Evolutionary conservation across 2,329 filamentous ascomycete species (phyloP), one percentile per base, ranked within the genome.

Genomic region (Simplicillium aogashimaense): DNA sequence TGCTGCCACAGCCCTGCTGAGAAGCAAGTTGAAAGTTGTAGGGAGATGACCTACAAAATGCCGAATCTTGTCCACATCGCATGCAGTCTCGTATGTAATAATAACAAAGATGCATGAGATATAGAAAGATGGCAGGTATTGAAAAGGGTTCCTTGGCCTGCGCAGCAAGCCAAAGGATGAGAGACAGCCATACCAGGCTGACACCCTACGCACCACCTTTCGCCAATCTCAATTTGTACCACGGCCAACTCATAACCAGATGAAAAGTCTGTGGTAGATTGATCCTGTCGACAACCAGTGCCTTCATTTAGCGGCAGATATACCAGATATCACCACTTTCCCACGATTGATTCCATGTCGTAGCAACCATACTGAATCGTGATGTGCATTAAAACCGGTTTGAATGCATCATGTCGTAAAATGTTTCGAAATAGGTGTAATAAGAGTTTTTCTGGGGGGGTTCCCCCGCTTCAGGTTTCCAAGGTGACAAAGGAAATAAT

Each of bases 201-300:
- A 14, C 16, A 20, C n/a, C 12, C 17, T 4, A 20, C 30, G 41
- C 37, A 15, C 41, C 39, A 37, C 34, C 37, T 31, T 29, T 37
- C 34, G 14, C 11, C 12, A 31, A n/a, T 37, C 20, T 25, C 7
- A 36, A 39, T 39, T 36, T 35, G 42, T 25, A 25, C 20, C 36
- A 37, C 38, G 37, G 38, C 37, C 39, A 38, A 30, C 16, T 42
- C 33, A 38, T 41, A 41, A 37, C 42, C 42, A 30, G 42, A 41
- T 44, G 39, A 25, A 25, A 37, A 45, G 44, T 41, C 46, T 6
- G 20, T 25, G 51, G 38, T 45, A 51, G 50, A 49, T 49, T 54
- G 49, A 52, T 57, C 54, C 57, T 60, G 58, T 63, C 55, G 61
- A 65, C 66, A 69, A 44, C 62, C 64, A 63, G 65, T 67, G 66